These are phyloP conservation scores for Fomitopsis palustris DNA, from an alignment of 1,284 basidiomycete genomes.

Conservation along the genomic window DNA sequence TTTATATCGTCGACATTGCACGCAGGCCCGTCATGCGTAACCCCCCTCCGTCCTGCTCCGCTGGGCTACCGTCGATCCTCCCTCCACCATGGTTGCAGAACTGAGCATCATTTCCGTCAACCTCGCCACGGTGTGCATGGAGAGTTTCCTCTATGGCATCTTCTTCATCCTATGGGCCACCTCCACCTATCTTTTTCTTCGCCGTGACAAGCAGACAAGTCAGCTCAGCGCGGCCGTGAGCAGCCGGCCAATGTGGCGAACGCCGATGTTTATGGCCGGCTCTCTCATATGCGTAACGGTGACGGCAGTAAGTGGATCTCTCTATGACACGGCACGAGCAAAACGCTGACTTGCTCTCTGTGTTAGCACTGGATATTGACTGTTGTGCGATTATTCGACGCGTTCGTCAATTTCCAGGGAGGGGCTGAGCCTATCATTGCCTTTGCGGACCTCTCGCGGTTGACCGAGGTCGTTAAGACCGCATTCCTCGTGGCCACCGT, in stretches of 20 bases:
- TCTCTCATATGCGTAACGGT: not conserved
- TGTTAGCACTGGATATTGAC: constrained; percentile 6
- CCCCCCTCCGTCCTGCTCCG: not conserved
- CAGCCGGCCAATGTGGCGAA: constrained; percentile 4
- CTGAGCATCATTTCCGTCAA: constrained; percentile 2
- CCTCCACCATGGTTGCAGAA: constrained; percentile 2
- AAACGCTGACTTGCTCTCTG: not conserved
- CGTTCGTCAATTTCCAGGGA: constrained; percentile 4
- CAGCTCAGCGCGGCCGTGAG: no score
- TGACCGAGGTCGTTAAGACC: constrained; percentile 6
- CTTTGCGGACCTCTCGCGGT: constrained; percentile 1
- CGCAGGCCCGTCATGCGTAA: constrained; percentile 1
- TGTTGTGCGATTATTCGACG: constrained; percentile 3
- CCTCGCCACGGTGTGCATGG: constrained; percentile 4
- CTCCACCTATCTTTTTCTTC: constrained; percentile 2
- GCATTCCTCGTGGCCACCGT: constrained; percentile 3
- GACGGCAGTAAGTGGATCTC: not conserved
- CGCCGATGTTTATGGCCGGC: constrained; percentile 5
- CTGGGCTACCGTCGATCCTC: constrained; percentile 3
- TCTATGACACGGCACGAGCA: not conserved
- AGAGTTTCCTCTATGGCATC: constrained; percentile 7
- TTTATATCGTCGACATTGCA: not conserved
- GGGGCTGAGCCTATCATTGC: constrained; percentile 5
- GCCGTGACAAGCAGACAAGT: not conserved
- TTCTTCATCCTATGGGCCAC: not conserved